Conservation (phyloP, 1,284 basidiomycete species). For the Cutaneotrichosporon spelunceum region DNA sequence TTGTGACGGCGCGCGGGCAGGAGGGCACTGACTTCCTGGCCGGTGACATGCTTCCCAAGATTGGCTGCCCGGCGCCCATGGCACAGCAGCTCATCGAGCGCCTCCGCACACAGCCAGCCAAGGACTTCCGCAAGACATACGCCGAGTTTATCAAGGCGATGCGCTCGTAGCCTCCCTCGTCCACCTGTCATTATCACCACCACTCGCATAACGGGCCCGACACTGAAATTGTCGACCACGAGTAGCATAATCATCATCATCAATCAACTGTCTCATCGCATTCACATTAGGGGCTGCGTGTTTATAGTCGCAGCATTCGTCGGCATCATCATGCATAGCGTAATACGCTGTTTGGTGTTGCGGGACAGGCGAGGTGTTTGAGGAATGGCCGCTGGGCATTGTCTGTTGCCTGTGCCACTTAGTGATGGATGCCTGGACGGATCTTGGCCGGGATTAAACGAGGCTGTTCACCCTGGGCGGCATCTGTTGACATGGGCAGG, state of each 20-base stretch:
- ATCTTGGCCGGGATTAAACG: not conserved
- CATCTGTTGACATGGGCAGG: constrained; percentile 5
- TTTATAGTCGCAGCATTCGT: constrained; percentile 14
- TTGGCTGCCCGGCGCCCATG: constrained; percentile 76
- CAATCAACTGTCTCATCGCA: constrained; percentile 9
- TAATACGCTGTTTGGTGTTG: not conserved
- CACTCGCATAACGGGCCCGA: not conserved
- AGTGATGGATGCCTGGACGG: not conserved
- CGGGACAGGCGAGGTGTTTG: not conserved
- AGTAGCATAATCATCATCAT: constrained; percentile 8
- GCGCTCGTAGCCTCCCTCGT: constrained; percentile 23
- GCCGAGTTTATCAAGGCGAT: constrained; percentile 62
- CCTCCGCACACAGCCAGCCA: constrained; percentile 71
- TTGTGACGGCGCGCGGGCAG: constrained; percentile 71
- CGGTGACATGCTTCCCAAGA: constrained; percentile 76
- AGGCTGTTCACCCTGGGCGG: not conserved
- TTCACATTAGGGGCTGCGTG: constrained; percentile 7
- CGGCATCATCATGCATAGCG: constrained; percentile 12
- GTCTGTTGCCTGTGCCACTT: too few relatives aligned
- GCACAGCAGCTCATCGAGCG: constrained; percentile 75
- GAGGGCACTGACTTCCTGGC: constrained; percentile 83
- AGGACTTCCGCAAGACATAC: constrained; percentile 84
- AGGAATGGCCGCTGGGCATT: too few relatives aligned
- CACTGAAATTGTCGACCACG: not conserved
- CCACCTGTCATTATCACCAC: not conserved